Conservation (phyloP, 2,329 filamentous ascomycete species). For the Thielaviopsis punctulata region DNA sequence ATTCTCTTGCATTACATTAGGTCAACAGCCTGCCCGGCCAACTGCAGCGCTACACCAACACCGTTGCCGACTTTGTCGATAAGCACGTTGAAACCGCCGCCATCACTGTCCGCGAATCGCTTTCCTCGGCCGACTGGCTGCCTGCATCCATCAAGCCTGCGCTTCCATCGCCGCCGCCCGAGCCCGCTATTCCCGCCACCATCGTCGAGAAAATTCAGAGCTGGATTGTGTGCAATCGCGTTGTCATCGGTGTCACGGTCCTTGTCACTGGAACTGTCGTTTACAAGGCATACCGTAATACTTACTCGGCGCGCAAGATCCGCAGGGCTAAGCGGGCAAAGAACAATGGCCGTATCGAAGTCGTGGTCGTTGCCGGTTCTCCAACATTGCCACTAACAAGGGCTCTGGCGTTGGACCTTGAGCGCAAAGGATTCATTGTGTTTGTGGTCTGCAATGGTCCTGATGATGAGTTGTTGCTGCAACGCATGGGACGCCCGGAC, state of each 20-base stretch:
- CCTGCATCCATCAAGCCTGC: constrained; percentile 50
- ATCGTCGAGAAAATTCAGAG: constrained; percentile 39
- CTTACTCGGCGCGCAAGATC: constrained; percentile 43
- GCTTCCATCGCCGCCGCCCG: constrained; percentile 18
- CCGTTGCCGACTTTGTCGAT: constrained; percentile 68
- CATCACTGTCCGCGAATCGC: constrained; percentile 47
- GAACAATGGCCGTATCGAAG: constrained; percentile 76
- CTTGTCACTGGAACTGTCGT: constrained; percentile 51
- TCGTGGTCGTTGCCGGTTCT: constrained; percentile 76
- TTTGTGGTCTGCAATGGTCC: constrained; percentile 75
- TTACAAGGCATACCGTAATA: constrained; percentile 33
- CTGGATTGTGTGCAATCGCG: constrained; percentile 58
- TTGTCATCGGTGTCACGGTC: constrained; percentile 53
- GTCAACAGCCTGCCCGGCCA: constrained; percentile 22
- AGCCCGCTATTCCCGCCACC: constrained; percentile 23
- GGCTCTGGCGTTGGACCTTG: constrained; percentile 70
- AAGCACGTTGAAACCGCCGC: constrained; percentile 64
- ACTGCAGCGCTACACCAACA: constrained; percentile 50
- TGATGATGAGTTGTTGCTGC: constrained; percentile 68
- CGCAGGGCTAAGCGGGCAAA: constrained; percentile 58
- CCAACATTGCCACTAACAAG: constrained; percentile 69
- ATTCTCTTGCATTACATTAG: neutral
- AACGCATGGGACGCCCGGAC: constrained; percentile 60
- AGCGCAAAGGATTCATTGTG: constrained; percentile 81
- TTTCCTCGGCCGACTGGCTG: constrained; percentile 54